A percentile compares a stretch with the other conserved stretches of the same genome.
phyloP scores from a whole-genome alignment of 495 filamentous ascomycete genomes.

The Daldinia concentrica region DNA sequence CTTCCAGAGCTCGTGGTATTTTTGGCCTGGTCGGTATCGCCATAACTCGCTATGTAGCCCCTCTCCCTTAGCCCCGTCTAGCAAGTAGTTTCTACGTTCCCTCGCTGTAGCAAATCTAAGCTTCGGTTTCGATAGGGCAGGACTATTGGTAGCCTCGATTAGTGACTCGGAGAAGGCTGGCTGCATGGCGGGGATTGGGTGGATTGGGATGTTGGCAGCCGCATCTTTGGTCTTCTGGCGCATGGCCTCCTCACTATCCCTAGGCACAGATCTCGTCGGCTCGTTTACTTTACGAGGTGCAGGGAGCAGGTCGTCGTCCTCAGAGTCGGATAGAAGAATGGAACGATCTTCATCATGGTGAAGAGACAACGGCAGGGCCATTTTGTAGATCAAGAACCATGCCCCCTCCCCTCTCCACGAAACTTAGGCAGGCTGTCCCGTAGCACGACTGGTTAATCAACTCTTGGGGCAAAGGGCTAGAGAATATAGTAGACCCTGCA shows the following conservation, averaged over 20 bases:
- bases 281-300: slow-evolving; percentile 29
- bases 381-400: slow-evolving; percentile 31
- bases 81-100: slow-evolving; percentile 70
- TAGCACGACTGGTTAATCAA: slow-evolving; percentile 26
- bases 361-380: slow-evolving; percentile 45
- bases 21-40: slow-evolving; percentile 70
- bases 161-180: slow-evolving; percentile 95
- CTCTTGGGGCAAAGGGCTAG: slow-evolving; percentile 3
- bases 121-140: slow-evolving; percentile 57
- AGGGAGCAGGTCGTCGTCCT: slow-evolving; percentile 46
- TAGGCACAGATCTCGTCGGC: slow-evolving; percentile 24
- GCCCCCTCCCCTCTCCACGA: slow-evolving; percentile 35
- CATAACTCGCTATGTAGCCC: slow-evolving; percentile 73
- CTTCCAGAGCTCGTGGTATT: slow-evolving; percentile 88
- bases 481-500: slow-evolving; percentile 25
- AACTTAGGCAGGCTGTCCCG: slow-evolving; percentile 17
- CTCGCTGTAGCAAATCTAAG: slow-evolving; percentile 69
- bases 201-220: slow-evolving; percentile 60
- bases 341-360: slow-evolving; percentile 48
- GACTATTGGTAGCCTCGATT: slow-evolving; percentile 68
- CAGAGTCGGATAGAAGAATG: slow-evolving; percentile 45
- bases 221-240: slow-evolving; percentile 45
- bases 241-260: slow-evolving; percentile 35
- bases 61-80: slow-evolving; percentile 70
- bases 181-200: slow-evolving; percentile 88